Evolutionary conservation across 2,329 filamentous ascomycete genomes (phyloP).

Genomic region (Penicillium sp.): DNA sequence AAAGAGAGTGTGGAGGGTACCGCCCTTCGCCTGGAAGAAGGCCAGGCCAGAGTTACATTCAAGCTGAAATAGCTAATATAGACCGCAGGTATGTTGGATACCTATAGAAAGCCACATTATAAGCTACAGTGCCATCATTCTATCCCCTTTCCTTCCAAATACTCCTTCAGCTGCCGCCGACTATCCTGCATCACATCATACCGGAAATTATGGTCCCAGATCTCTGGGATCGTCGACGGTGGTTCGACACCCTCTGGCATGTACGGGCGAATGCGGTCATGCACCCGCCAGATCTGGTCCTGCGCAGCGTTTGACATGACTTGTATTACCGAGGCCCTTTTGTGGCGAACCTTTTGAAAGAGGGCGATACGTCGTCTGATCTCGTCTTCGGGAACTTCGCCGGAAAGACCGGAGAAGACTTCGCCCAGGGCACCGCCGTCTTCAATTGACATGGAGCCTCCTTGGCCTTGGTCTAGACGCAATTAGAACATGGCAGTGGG

Average conservation of each 20-base stretch:
- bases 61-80: conserved; percentile 5
- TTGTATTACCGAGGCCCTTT: conserved; percentile 3
- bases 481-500: not conserved
- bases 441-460: conserved; percentile 41
- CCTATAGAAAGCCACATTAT: not conserved
- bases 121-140: not conserved
- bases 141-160: not conserved
- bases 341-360: not conserved
- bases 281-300: conserved; percentile 1
- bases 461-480: conserved; percentile 29
- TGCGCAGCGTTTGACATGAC: conserved; percentile 4
- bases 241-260: conserved; percentile 3
- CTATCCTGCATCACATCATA: conserved; percentile 9
- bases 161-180: not conserved
- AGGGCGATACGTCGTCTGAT: not conserved
- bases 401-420: not conserved
- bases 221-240: not conserved
- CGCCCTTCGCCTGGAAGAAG: conserved; percentile 1
- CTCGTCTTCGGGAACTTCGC: not conserved
- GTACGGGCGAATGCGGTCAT: not conserved
- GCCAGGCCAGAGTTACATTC: not conserved
- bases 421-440: conserved; percentile 35
- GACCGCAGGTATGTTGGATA: not conserved
- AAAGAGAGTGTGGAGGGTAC: conserved; percentile 1
- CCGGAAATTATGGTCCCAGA: conserved; percentile 9